phyloP scores from a whole-genome alignment of 73 alveolate genomes.

The Paramecium sonneborni region DNA sequence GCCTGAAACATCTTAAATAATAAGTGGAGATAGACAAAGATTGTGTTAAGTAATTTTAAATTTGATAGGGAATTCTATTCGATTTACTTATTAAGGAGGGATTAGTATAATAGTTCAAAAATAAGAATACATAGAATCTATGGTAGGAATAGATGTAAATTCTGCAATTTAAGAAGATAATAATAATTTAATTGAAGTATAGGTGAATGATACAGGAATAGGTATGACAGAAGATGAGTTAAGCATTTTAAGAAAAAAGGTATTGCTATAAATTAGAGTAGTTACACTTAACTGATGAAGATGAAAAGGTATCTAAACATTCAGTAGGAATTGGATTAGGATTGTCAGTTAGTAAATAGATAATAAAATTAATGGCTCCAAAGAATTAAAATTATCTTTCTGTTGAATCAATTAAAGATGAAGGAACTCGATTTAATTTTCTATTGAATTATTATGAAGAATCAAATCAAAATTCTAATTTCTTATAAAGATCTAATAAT shows the following conservation, averaged over 20 bases:
- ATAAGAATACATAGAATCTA: neutral
- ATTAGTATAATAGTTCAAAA: neutral
- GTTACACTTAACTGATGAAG: conserved; percentile 32
- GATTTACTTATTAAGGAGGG: neutral
- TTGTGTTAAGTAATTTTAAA: neutral
- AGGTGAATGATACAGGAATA: conserved; percentile 5
- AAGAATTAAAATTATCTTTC: neutral
- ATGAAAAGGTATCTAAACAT: neutral
- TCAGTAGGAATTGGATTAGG: conserved; percentile 19
- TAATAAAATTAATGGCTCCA: neutral
- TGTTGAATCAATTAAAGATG: neutral
- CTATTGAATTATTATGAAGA: neutral
- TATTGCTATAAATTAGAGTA: neutral
- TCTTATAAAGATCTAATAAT: neutral
- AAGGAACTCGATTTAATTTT: neutral
- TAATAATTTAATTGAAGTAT: neutral
- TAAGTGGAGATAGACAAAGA: conserved; percentile 20
- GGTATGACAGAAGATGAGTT: conserved; percentile 10
- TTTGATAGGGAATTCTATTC: neutral
- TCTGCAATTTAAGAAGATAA: neutral
- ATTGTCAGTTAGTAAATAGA: neutral
- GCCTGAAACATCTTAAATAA: neutral
- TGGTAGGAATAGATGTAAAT: neutral
- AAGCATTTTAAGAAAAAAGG: neutral
- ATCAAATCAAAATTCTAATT: neutral